phyloP scores from a whole-genome alignment of 352 stramenopile species.

The Saprolegnia parasitica region DNA sequence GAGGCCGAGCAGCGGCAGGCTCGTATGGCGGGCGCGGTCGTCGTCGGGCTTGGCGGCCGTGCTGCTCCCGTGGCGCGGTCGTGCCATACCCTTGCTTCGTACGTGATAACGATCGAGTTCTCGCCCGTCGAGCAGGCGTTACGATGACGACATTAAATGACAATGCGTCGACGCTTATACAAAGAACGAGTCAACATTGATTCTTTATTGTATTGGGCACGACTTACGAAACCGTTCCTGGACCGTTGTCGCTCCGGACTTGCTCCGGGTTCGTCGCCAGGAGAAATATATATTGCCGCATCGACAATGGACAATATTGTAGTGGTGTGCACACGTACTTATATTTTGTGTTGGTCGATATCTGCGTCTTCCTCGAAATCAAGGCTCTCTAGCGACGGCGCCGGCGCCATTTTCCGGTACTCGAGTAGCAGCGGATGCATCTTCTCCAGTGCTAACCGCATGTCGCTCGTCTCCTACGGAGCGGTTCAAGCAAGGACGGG shows the following conservation, averaged over 20 bases:
- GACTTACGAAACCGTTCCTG: no score
- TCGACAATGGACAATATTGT: background rate
- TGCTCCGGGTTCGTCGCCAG: background rate
- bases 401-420: conserved; percentile 45
- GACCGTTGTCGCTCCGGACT: no score
- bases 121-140: background rate
- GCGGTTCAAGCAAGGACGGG: no score
- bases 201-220: no score
- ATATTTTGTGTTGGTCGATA: conserved; percentile 26
- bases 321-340: background rate
- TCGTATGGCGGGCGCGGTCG: background rate
- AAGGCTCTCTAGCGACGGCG: conserved; percentile 21
- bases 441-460: conserved; percentile 64
- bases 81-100: no score
- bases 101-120: background rate
- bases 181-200: background rate
- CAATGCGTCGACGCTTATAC: background rate
- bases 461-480: conserved; percentile 41
- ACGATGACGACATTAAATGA: background rate
- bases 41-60: background rate
- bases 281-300: background rate
- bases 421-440: conserved; percentile 65
- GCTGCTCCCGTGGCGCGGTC: background rate
- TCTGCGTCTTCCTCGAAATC: conserved; percentile 28
- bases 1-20: background rate